A percentile compares a stretch with the other conserved stretches of the same genome.
These are phyloP conservation scores for Wallemia ichthyophaga DNA, from an alignment of 1,284 basidiomycete species.

Conservation along the genomic window DNA sequence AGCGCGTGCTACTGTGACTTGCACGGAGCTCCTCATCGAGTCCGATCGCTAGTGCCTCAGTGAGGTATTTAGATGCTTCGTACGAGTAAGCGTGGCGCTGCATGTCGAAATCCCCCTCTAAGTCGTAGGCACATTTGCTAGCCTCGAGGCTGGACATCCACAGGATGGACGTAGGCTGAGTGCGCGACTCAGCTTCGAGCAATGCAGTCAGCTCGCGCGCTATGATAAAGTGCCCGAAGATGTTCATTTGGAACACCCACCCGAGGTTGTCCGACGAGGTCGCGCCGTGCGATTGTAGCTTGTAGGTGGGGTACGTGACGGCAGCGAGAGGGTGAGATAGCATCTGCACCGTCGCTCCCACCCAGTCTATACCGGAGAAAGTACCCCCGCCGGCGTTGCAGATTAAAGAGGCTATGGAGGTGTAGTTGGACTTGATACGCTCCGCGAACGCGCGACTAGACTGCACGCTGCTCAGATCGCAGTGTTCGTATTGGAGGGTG, in stretches of 20 bases:
- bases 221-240: constrained; percentile 50
- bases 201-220: constrained; percentile 21
- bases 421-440: constrained; percentile 31
- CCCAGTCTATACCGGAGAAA: constrained; percentile 30
- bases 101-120: constrained; percentile 32
- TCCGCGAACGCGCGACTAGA: constrained; percentile 35
- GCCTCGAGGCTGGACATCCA: constrained; percentile 54
- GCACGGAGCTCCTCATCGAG: constrained; percentile 19
- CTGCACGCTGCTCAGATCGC: constrained; percentile 34
- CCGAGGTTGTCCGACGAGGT: constrained; percentile 32
- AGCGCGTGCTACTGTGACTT: constrained; percentile 18
- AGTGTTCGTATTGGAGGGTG: constrained; percentile 28
- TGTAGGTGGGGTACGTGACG: constrained; percentile 29
- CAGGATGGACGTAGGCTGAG: constrained; percentile 29
- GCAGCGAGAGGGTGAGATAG: constrained; percentile 21
- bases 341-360: constrained; percentile 23
- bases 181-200: constrained; percentile 12
- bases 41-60: constrained; percentile 32
- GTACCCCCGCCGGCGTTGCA: constrained; percentile 50
- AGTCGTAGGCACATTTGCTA: constrained; percentile 23
- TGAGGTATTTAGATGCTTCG: constrained; percentile 45
- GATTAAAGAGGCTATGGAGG: constrained; percentile 49
- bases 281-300: constrained; percentile 28
- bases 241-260: constrained; percentile 55
- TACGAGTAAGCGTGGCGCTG: constrained; percentile 33